Conservation (phyloP, 805 yeast species). For the Yamadazyma sp. region DNA sequence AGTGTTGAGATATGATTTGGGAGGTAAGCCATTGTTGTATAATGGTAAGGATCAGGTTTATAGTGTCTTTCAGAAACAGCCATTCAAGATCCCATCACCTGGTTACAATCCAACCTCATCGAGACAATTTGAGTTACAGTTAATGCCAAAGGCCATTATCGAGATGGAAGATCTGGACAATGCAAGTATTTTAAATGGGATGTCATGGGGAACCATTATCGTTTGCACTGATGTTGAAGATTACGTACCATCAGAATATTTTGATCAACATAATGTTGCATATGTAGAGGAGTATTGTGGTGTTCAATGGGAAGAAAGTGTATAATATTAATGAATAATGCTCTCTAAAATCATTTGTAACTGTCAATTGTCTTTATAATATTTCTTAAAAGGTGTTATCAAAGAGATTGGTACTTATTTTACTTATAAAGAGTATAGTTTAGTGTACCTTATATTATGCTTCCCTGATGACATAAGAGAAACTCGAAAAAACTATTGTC, state of each 20-base stretch:
- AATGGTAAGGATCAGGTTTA: conserved; percentile 58
- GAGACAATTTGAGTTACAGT: conserved; percentile 78
- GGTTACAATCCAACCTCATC: conserved; percentile 56
- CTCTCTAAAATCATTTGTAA: too few species aligned
- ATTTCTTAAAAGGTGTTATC: too few species aligned
- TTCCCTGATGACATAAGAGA: too few species aligned
- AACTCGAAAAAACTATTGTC: too few species aligned
- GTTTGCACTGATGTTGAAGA: conserved; percentile 77
- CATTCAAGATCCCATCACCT: conserved; percentile 50
- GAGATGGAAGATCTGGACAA: conserved; percentile 59
- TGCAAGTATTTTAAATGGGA: conserved; percentile 53
- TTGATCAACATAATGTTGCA: conserved; percentile 68
- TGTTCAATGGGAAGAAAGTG: conserved; percentile 75
- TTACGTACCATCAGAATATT: conserved; percentile 42
- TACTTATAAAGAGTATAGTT: too few species aligned
- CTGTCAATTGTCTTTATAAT: too few species aligned
- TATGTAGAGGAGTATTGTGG: conserved; percentile 79
- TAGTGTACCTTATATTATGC: too few species aligned
- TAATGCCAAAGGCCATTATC: conserved; percentile 91
- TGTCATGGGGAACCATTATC: conserved; percentile 96
- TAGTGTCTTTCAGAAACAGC: conserved; percentile 14
- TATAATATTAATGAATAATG: too few species aligned
- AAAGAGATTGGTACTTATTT: too few species aligned
- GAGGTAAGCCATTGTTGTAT: conserved; percentile 75
- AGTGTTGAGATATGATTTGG: conserved; percentile 79